A percentile compares a stretch with the other conserved stretches of the same genome.
Evolutionary conservation across 2,329 filamentous ascomycete genomes (phyloP).

Genomic region (Ceratocystis huliohia): DNA sequence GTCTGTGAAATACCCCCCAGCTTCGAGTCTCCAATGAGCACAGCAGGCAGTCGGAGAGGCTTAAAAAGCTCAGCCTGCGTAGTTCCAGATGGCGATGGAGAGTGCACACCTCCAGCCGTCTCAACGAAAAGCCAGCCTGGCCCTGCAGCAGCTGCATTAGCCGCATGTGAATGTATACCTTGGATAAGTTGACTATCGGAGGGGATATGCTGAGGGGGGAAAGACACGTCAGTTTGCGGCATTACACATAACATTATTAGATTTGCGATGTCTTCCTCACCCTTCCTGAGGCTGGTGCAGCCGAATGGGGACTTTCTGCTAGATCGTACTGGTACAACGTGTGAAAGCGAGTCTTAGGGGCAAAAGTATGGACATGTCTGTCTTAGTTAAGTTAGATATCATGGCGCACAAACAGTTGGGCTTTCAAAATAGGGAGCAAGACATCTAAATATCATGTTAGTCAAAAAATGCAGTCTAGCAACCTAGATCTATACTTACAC

Average conservation of each 20-base stretch:
- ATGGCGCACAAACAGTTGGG: neutral
- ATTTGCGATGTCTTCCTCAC: conserved; percentile 25
- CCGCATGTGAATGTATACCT: conserved; percentile 36
- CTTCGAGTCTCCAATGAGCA: conserved; percentile 62
- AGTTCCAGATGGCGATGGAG: conserved; percentile 61
- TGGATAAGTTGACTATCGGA: conserved; percentile 40
- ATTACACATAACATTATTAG: neutral
- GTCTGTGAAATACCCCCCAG: conserved; percentile 71
- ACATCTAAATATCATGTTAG: neutral
- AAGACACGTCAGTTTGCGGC: neutral
- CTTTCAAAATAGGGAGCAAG: neutral
- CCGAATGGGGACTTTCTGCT: conserved; percentile 66
- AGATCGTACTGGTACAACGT: conserved; percentile 61
- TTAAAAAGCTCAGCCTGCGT: conserved; percentile 69
- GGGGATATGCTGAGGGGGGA: conserved; percentile 32
- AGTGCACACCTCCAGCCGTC: conserved; percentile 72
- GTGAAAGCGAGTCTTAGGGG: conserved; percentile 35
- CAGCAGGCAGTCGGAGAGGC: conserved; percentile 56
- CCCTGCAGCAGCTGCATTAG: conserved; percentile 31
- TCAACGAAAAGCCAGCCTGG: conserved; percentile 58
- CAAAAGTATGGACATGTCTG: conserved; percentile 55
- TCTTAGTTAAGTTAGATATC: conserved; percentile 29
- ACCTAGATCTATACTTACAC: conserved; percentile 33
- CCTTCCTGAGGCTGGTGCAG: conserved; percentile 40
- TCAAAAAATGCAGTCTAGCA: neutral